Base-by-base conservation (phyloP, 306 rosid genomes). In the Luffa acutangula region DNA sequence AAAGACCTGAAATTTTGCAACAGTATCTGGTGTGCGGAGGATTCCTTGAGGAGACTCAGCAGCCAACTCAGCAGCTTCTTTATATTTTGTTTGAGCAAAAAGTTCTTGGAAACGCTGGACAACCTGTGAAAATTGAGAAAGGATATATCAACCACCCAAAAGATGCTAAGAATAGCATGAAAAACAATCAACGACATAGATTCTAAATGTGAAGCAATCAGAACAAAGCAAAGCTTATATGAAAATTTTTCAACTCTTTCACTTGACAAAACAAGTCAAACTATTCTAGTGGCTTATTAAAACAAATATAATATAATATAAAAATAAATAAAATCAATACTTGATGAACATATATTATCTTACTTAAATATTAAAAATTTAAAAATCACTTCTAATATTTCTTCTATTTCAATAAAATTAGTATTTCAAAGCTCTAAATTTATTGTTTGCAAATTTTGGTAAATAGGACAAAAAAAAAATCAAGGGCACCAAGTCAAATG, bases 1-100 rank as follows among this genome's bases (percentile, higher is more conserved):
- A 77, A 58, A 13, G 2, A 93, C 99, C 99, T 96, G 99, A 79
- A 96, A 96, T 90, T 96, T 96, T 76, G 97, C 98, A 81, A 96
- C 98, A 31, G 99, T 96, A 80, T 96, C 99, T 8, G 99, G 98
- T 1, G 98, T 96, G 6, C 99, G 98, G 67, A 96, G 98, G 75
- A 96, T 88, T 84, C 99, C 99, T 83, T 93, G 99, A 0, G 99
- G 99, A 84, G 99, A 96, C 82, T 96, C 98, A 48, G 99, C 99
- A 65, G 99, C 99, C 89, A 96, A 93, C 82, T 96, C 99, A 21
- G 99, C 99, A 59, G 99, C 99, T 87, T 96, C 99, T 86, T 96
- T 96, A 85, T 96, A 96, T 84, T 96, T 96, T 2, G 98, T 93
- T 87, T 96, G 99, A 63, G 99, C 99, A 90, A 96, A 96, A 48